Evolutionary conservation across 2,329 filamentous ascomycete species (phyloP).

Genomic region (Eutypella sp.): DNA sequence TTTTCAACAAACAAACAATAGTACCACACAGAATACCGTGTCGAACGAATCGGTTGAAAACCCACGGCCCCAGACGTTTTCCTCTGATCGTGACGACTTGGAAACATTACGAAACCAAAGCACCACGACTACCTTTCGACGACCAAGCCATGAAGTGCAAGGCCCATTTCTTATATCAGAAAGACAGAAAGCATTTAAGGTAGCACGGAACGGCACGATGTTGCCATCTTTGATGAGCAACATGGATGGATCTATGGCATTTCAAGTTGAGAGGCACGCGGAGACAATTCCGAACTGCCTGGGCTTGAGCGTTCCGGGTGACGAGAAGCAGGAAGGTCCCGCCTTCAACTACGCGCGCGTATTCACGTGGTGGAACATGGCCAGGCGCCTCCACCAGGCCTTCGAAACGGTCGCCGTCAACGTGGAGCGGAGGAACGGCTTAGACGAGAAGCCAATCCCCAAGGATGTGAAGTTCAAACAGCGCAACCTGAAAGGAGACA

Average conservation of each 20-base stretch:
- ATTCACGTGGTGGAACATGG: conserved; percentile 15
- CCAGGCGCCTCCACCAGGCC: conserved; percentile 6
- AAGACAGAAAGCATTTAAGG: conserved; percentile 7
- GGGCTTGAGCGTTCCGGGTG: conserved; percentile 10
- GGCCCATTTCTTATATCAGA: neutral
- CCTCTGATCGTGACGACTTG: neutral
- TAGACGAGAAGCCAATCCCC: conserved; percentile 2
- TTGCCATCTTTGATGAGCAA: conserved; percentile 3
- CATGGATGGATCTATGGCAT: neutral
- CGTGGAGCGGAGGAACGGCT: neutral
- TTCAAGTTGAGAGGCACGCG: conserved; percentile 1
- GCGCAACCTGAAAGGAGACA: conserved; percentile 6
- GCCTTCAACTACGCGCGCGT: conserved; percentile 15
- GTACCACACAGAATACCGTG: neutral
- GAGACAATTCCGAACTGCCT: conserved; percentile 7
- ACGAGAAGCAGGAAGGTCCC: conserved; percentile 14
- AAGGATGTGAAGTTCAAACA: conserved; percentile 4
- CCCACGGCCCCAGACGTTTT: neutral
- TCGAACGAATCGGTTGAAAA: conserved; percentile 1
- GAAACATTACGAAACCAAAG: neutral
- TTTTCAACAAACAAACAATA: neutral
- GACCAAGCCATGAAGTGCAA: neutral
- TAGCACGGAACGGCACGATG: conserved; percentile 2
- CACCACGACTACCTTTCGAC: neutral
- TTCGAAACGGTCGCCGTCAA: conserved; percentile 5